Conservation (phyloP, 2,329 filamentous ascomycete genomes). For the Colletotrichum viniferum region DNA sequence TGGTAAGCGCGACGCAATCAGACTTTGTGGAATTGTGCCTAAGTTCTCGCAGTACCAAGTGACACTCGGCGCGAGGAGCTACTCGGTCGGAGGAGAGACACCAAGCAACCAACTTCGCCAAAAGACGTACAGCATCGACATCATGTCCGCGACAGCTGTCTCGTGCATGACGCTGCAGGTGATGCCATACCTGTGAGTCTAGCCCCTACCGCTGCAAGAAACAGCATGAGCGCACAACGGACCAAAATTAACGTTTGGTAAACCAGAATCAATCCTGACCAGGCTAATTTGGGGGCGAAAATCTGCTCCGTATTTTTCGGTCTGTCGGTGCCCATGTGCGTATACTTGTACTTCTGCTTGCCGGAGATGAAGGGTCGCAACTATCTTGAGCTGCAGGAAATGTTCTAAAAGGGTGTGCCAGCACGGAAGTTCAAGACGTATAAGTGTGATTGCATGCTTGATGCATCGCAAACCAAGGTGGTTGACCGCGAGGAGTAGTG, state of each 20-base stretch:
- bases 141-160: constrained; percentile 31
- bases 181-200: constrained; percentile 29
- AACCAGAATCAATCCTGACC: constrained; percentile 27
- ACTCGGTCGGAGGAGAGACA: constrained; percentile 33
- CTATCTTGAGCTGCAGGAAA: constrained; percentile 17
- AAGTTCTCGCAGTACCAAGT: background rate
- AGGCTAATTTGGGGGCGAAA: constrained; percentile 36
- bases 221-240: background rate
- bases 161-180: constrained; percentile 32
- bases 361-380: constrained; percentile 21
- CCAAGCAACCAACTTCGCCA: constrained; percentile 43
- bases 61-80: constrained; percentile 25
- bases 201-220: background rate
- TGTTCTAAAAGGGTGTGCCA: constrained; percentile 11
- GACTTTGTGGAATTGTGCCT: background rate
- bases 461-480: background rate
- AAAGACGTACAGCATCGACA: constrained; percentile 37
- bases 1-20: background rate
- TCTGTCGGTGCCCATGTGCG: constrained; percentile 30
- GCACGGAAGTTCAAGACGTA: constrained; percentile 13
- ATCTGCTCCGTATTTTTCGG: constrained; percentile 36
- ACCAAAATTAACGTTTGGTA: background rate
- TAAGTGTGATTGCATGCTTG: background rate
- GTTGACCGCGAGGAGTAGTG: background rate
- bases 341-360: constrained; percentile 12